phyloP scores from a whole-genome alignment of 345 rosid species.

The Abelmoschus esculentus region DNA sequence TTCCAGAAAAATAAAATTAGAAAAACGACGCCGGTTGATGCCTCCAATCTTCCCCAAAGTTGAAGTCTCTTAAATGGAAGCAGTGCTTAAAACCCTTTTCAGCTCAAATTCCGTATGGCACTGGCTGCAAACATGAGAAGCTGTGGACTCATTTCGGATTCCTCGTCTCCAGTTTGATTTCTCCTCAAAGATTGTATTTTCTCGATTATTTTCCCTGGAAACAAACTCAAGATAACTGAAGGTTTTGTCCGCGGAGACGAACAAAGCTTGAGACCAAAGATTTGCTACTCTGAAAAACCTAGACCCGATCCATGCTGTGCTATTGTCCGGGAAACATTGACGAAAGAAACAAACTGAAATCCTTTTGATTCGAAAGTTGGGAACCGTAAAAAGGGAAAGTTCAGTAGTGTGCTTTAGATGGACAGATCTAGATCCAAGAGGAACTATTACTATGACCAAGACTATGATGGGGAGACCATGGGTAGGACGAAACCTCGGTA shows the following conservation, averaged over 20 bases:
- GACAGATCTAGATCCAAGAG: conserved; percentile 4
- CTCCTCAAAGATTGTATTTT: not conserved
- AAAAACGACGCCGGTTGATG: not conserved
- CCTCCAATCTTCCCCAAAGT: not conserved
- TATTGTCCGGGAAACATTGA: not conserved
- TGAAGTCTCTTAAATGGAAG: not conserved
- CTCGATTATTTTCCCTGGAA: not conserved
- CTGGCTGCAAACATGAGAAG: not conserved
- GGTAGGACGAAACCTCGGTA: conserved; percentile 67
- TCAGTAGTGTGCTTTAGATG: not conserved
- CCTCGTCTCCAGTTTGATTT: not conserved
- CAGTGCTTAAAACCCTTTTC: not conserved
- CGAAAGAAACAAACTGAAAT: not conserved
- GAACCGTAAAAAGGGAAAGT: not conserved
- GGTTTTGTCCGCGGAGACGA: not conserved
- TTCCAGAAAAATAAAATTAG: not conserved
- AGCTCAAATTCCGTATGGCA: not conserved
- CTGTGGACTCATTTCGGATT: not conserved
- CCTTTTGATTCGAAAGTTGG: not conserved
- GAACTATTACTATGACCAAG: conserved; percentile 28
- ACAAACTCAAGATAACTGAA: not conserved
- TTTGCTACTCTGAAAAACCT: not conserved
- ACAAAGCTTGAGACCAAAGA: not conserved
- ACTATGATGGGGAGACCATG: conserved; percentile 64
- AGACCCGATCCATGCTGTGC: not conserved